Evolutionary conservation across 495 filamentous ascomycete genomes (phyloP).

Genomic region (Paragyromitra xinjiangensis): DNA sequence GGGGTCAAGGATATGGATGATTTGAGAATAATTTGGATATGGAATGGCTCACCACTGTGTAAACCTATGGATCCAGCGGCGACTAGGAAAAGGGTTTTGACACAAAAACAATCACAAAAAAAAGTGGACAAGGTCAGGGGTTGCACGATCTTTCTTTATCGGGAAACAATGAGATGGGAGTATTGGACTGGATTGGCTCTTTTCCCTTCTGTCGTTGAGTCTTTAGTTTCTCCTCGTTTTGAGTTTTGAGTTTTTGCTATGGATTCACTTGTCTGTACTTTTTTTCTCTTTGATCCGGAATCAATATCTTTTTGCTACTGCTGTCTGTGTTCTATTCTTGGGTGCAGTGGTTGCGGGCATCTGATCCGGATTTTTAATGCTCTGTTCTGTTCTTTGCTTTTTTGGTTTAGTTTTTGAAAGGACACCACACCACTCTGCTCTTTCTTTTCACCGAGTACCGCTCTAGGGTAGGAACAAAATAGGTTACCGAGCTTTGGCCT

Average conservation of each 20-base stretch:
- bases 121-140: neutral
- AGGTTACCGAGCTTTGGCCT: neutral
- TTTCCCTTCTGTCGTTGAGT: neutral
- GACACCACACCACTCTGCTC: neutral
- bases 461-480: neutral
- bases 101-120: neutral
- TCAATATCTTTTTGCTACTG: neutral
- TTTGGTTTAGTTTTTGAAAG: neutral
- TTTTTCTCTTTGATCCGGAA: neutral
- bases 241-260: neutral
- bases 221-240: neutral
- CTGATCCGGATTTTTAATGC: neutral
- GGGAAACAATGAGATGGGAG: conserved; percentile 7
- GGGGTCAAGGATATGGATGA: neutral
- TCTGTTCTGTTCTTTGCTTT: neutral
- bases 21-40: neutral
- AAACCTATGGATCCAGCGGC: neutral
- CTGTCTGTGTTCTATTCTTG: neutral
- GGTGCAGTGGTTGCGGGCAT: neutral
- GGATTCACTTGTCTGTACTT: neutral
- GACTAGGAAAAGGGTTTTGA: neutral
- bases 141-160: neutral
- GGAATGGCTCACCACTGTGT: neutral
- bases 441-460: neutral
- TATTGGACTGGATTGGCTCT: conserved; percentile 5